Evolutionary conservation across 2,329 filamentous ascomycete species (phyloP).

Genomic region (Mycosphaerella arachidis): DNA sequence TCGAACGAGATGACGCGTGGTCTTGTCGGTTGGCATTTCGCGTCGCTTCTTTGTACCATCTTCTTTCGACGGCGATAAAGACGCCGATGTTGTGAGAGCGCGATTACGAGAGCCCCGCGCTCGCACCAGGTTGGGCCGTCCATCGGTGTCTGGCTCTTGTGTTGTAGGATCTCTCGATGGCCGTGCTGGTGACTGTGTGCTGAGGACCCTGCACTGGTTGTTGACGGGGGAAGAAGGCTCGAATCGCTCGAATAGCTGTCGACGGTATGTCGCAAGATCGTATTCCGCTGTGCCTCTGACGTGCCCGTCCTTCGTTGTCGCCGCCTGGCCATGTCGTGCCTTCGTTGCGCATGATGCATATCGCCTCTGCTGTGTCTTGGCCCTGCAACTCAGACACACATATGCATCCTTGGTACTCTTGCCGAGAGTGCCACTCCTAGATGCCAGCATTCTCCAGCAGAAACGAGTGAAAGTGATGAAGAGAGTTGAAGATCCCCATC

Average conservation of each 20-base stretch:
- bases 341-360: not conserved
- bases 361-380: slow-evolving; percentile 10
- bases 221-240: too few relatives aligned
- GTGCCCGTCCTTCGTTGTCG: not conserved
- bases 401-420: slow-evolving; percentile 16
- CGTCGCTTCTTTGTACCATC: too few relatives aligned
- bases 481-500: not conserved
- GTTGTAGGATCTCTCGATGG: too few relatives aligned
- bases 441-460: slow-evolving; percentile 15
- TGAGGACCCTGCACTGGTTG: too few relatives aligned
- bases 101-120: too few relatives aligned
- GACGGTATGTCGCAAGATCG: not conserved
- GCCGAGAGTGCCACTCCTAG: slow-evolving; percentile 8
- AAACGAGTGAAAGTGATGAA: not conserved
- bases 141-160: too few relatives aligned
- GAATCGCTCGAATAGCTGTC: not conserved
- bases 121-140: too few relatives aligned
- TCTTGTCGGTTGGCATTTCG: too few relatives aligned
- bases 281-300: not conserved
- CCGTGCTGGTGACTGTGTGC: too few relatives aligned
- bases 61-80: too few relatives aligned
- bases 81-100: too few relatives aligned
- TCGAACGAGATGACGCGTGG: too few relatives aligned
- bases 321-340: not conserved
- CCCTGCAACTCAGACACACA: slow-evolving; percentile 25